A percentile compares a stretch with the other conserved stretches of the same genome.
phyloP scores from a whole-genome alignment of 2,329 filamentous ascomycete genomes.

The Didymella sp. region DNA sequence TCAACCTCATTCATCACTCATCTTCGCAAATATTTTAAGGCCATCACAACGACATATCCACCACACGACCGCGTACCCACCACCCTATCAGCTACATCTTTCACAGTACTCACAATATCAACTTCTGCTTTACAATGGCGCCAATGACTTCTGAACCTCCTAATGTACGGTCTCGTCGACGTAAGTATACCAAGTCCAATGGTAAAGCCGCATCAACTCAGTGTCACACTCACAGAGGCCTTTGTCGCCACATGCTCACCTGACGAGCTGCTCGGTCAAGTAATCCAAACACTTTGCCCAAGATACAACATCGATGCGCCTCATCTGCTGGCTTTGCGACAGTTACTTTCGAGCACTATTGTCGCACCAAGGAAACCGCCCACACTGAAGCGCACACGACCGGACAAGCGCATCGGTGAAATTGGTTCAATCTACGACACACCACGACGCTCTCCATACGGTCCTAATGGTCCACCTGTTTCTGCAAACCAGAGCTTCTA shows the following conservation, averaged over 20 bases:
- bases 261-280: slow-evolving; percentile 5
- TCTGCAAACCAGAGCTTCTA: slow-evolving; percentile 10
- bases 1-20: background rate
- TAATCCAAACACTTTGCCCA: background rate
- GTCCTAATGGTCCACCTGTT: slow-evolving; percentile 6
- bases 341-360: background rate
- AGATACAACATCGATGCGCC: slow-evolving; percentile 7
- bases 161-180: background rate
- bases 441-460: background rate
- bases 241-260: slow-evolving; percentile 11
- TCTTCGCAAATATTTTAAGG: background rate
- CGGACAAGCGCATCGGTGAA: slow-evolving; percentile 13
- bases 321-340: slow-evolving; percentile 3
- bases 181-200: slow-evolving; percentile 2
- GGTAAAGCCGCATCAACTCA: background rate
- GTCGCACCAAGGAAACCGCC: slow-evolving; percentile 5
- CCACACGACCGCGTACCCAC: background rate
- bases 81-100: background rate
- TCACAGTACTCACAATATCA: too few relatives aligned
- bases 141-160: background rate
- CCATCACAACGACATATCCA: background rate
- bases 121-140: background rate
- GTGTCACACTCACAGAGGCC: background rate
- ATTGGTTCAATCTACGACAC: background rate
- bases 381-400: slow-evolving; percentile 11